These are phyloP conservation scores for Nemophila menziesii DNA, from an alignment of 257 asterid genomes.

Conservation along the genomic window DNA sequence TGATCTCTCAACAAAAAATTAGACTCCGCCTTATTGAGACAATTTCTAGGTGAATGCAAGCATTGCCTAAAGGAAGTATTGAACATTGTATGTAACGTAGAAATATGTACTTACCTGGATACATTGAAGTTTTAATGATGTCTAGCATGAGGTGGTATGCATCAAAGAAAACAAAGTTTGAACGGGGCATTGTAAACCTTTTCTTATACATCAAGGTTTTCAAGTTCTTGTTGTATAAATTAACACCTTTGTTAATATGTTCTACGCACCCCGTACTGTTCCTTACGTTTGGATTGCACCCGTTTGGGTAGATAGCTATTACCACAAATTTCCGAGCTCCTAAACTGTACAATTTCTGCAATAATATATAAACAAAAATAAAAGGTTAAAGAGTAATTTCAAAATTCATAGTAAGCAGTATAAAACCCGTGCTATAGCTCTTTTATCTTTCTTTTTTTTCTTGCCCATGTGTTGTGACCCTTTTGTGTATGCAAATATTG, in stretches of 20 bases:
- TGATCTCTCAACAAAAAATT: no score
- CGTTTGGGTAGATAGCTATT: constrained; percentile 52
- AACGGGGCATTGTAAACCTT: constrained; percentile 39
- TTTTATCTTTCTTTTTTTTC: no score
- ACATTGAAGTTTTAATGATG: constrained; percentile 33
- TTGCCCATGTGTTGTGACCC: no score
- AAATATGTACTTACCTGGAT: constrained; percentile 32
- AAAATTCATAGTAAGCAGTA: neutral
- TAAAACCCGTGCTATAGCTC: no score
- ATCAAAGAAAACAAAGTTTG: constrained; percentile 44
- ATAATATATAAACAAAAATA: neutral
- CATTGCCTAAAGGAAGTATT: no score
- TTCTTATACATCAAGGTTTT: constrained; percentile 27
- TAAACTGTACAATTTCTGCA: constrained; percentile 46
- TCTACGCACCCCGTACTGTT: constrained; percentile 27
- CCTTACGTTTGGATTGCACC: constrained; percentile 52
- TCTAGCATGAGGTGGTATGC: constrained; percentile 41
- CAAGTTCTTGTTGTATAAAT: constrained; percentile 37
- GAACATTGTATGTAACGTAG: no score
- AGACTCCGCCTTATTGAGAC: no score
- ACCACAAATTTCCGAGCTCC: constrained; percentile 75
- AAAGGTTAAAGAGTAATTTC: no score
- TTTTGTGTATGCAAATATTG: no score
- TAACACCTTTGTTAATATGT: constrained; percentile 27
- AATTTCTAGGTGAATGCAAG: no score